These are phyloP conservation scores for Boechera stricta DNA, from an alignment of 345 rosid species.

Conservation along the genomic window DNA sequence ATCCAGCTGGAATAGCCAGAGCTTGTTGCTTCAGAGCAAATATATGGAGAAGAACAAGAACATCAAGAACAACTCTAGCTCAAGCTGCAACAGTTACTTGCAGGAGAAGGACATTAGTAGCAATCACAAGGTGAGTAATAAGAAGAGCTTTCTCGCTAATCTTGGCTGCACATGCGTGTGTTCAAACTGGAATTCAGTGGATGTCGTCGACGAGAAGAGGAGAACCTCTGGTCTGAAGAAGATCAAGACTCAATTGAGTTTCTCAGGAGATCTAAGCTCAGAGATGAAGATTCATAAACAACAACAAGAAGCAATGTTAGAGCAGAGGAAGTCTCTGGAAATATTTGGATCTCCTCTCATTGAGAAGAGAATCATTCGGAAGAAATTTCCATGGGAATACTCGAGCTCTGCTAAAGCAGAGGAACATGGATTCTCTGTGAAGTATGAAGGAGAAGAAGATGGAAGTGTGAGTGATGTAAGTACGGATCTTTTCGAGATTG, in stretches of 20 bases:
- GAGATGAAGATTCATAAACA: conserved; percentile 40
- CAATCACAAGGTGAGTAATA: conserved; percentile 32
- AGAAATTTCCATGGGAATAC: conserved; percentile 59
- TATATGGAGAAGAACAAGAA: conserved; percentile 46
- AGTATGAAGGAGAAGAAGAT: conserved; percentile 39
- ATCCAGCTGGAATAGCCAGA: conserved; percentile 59
- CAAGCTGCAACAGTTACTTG: conserved; percentile 37
- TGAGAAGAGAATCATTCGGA: conserved; percentile 51
- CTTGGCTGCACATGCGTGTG: conserved; percentile 72
- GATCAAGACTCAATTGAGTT: conserved; percentile 37
- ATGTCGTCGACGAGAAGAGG: conserved; percentile 52
- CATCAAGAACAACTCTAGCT: conserved; percentile 39
- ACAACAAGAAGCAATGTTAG: conserved; percentile 36
- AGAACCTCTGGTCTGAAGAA: conserved; percentile 36
- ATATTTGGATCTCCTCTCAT: conserved; percentile 64
- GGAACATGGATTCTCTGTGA: conserved; percentile 39
- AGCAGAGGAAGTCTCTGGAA: conserved; percentile 60
- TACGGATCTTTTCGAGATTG: conserved; percentile 88
- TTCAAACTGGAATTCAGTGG: conserved; percentile 59
- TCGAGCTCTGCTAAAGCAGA: conserved; percentile 44
- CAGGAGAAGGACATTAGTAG: conserved; percentile 28
- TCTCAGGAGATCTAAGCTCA: conserved; percentile 47
- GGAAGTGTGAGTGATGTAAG: conserved; percentile 73
- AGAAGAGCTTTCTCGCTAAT: conserved; percentile 60
- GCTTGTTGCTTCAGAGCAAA: conserved; percentile 67